Evolutionary conservation across 352 stramenopile genomes (phyloP), one percentile per base, ranked within the genome.

Genomic region (Phytophthora podocarpi): DNA sequence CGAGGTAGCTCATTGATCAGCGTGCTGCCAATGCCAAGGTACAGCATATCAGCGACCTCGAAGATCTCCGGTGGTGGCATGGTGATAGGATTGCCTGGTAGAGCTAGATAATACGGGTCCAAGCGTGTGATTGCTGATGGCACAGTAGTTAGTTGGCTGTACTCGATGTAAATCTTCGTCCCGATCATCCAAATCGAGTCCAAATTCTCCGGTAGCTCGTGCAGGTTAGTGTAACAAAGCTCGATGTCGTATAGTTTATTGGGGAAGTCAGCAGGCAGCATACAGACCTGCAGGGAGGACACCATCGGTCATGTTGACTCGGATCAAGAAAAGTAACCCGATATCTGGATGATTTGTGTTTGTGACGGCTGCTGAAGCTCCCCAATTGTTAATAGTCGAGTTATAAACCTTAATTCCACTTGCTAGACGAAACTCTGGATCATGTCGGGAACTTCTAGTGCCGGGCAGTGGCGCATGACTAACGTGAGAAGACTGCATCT

Each of bases 381-480:
- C 48, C 72, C 72, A 80, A 2, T 43, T 27, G 0, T 21, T 16
- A 8, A 78, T 71, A 0, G 72, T 76, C 16, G 72, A 69, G 30
- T 78, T 80, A 41, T 80, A 80, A 3, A 78, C 40, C 36, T 81
- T 78, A 4, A 78, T 34, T 12, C 41, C 62, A 6, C 16, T 43
- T 1, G 62, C 21, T n/a, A 37, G 8, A 18, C 51, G 43, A 21
- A 81, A 81, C 4, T 69, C 46, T 0, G 37, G 5, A 81, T 28
- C 10, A 49, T 36, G 0, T 58, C 34, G 0, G 69, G 64, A 18
- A 78, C 40, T n/a, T 64, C 30, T 1, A 81, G 35, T 9, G 6
- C 11, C 5, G 58, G 41, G 5, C 72, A 81, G 30, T 78, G 72
- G 0, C 64, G 65, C 32, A 81, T 64, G 4, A 59, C 24, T 1